These are phyloP conservation scores for Leptographium galeiforme DNA, from an alignment of 2,329 filamentous ascomycete genomes.

Conservation along the genomic window DNA sequence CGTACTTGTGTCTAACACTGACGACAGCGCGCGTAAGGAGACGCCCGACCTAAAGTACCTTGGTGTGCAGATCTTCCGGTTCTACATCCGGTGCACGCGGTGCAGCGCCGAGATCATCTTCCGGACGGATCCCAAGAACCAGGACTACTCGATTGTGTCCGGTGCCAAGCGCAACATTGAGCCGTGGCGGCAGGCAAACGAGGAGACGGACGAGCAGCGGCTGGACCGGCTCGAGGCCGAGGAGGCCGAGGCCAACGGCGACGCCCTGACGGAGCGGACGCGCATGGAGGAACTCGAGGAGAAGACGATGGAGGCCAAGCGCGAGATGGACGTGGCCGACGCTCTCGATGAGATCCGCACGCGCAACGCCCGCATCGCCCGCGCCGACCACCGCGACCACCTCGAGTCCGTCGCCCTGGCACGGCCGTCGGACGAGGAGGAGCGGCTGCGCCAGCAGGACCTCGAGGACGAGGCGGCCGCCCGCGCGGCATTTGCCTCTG, in stretches of 20 bases:
- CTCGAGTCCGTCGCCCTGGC: slow-evolving; percentile 42
- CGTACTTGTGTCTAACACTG: neutral
- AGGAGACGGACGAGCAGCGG: slow-evolving; percentile 79
- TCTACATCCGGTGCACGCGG: slow-evolving; percentile 82
- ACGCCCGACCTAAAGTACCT: slow-evolving; percentile 76
- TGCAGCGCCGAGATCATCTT: slow-evolving; percentile 84
- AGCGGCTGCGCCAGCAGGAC: slow-evolving; percentile 55
- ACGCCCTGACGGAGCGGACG: slow-evolving; percentile 51
- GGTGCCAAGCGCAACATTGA: slow-evolving; percentile 91
- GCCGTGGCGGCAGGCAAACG: slow-evolving; percentile 57
- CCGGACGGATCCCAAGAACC: slow-evolving; percentile 87
- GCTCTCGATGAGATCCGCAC: slow-evolving; percentile 89
- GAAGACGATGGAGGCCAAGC: slow-evolving; percentile 83
- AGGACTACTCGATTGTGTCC: slow-evolving; percentile 60
- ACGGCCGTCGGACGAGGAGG: slow-evolving; percentile 41
- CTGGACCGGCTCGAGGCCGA: slow-evolving; percentile 73
- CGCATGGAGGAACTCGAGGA: slow-evolving; percentile 92
- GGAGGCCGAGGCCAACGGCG: slow-evolving; percentile 39
- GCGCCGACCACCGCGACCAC: slow-evolving; percentile 54
- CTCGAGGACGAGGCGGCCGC: slow-evolving; percentile 75
- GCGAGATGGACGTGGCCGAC: slow-evolving; percentile 94
- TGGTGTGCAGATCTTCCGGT: slow-evolving; percentile 72
- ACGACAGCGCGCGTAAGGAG: slow-evolving; percentile 58
- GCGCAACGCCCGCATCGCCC: slow-evolving; percentile 76
- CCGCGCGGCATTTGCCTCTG: slow-evolving; percentile 58